phyloP scores from a whole-genome alignment of 768 basidiomycete species.

The Lactarius tabidus region DNA sequence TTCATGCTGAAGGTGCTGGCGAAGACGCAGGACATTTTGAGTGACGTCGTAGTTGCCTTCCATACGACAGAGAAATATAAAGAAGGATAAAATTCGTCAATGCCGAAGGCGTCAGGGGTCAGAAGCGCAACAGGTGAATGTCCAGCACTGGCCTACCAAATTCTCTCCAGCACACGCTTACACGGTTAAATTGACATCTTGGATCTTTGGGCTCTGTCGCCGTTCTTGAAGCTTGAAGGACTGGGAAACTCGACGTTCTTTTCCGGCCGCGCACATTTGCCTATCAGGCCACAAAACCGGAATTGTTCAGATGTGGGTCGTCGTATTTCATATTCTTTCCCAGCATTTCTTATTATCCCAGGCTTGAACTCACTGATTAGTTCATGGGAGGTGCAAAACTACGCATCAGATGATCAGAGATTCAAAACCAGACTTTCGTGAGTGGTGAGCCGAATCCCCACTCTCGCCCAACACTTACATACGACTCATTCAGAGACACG shows the following conservation, averaged over 20 bases:
- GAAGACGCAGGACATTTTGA: too few species aligned
- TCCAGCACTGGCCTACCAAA: slow-evolving; percentile 78
- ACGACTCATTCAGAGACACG: slow-evolving; percentile 22
- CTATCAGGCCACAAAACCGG: slow-evolving; percentile 56
- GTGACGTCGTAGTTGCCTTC: too few species aligned
- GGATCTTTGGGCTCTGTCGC: slow-evolving; percentile 65
- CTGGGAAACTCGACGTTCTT: slow-evolving; percentile 60
- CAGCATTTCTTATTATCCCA: slow-evolving; percentile 28
- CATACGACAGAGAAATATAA: too few species aligned
- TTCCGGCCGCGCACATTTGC: slow-evolving; percentile 69
- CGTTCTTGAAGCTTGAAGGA: slow-evolving; percentile 69
- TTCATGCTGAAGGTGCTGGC: too few species aligned
- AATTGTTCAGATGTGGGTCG: slow-evolving; percentile 61
- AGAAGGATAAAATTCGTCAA: too few species aligned
- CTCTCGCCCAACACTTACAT: slow-evolving; percentile 19
- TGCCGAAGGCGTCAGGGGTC: not conserved
- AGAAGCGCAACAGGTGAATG: slow-evolving; percentile 48
- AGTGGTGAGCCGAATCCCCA: slow-evolving; percentile 44
- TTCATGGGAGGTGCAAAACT: slow-evolving; percentile 71
- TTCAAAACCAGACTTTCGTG: slow-evolving; percentile 69
- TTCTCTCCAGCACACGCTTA: too few species aligned
- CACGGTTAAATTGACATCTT: too few species aligned
- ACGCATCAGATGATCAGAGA: slow-evolving; percentile 81
- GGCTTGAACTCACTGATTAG: slow-evolving; percentile 74
- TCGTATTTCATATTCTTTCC: not conserved